Evolutionary conservation across 78 protist species (phyloP).

Genomic region (Polysphondylium violaceum): DNA sequence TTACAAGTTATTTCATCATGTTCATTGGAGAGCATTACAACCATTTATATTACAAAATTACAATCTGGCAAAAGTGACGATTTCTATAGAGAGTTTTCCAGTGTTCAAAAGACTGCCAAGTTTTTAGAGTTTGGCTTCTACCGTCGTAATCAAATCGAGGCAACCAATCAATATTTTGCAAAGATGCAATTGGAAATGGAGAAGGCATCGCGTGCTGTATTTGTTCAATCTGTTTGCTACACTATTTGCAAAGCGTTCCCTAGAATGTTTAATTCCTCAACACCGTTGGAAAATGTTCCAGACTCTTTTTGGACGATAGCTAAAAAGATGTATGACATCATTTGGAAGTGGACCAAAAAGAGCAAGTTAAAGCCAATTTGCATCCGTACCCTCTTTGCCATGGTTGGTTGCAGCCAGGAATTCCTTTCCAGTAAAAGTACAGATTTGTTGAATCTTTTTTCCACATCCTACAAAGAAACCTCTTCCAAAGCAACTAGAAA

Average conservation of each 20-base stretch:
- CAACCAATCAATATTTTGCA: slow-evolving; percentile 53
- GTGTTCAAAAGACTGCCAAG: slow-evolving; percentile 27
- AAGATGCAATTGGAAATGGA: slow-evolving; percentile 60
- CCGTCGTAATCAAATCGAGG: slow-evolving; percentile 27
- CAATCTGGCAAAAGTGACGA: slow-evolving; percentile 35
- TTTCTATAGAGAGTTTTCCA: slow-evolving; percentile 68
- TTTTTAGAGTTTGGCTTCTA: slow-evolving; percentile 61
- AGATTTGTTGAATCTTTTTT: slow-evolving; percentile 9
- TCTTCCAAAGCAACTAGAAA: not conserved
- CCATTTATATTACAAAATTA: slow-evolving; percentile 19
- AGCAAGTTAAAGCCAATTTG: slow-evolving; percentile 37
- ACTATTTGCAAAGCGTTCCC: slow-evolving; percentile 22
- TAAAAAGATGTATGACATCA: slow-evolving; percentile 36
- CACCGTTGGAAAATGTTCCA: slow-evolving; percentile 1
- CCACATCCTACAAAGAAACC: not conserved
- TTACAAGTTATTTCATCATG: slow-evolving; percentile 32
- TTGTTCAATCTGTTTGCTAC: slow-evolving; percentile 24
- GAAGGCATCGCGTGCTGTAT: slow-evolving; percentile 53
- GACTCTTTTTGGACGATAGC: slow-evolving; percentile 29
- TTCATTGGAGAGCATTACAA: slow-evolving; percentile 12
- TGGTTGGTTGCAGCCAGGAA: slow-evolving; percentile 16
- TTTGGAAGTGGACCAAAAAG: slow-evolving; percentile 56
- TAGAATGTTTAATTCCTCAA: slow-evolving; percentile 5
- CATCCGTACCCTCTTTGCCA: slow-evolving; percentile 20
- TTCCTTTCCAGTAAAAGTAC: slow-evolving; percentile 7